Evolutionary conservation across 169 alveolate species (phyloP), one percentile per base, ranked within the genome.

Genomic region (Babesia ovata): DNA sequence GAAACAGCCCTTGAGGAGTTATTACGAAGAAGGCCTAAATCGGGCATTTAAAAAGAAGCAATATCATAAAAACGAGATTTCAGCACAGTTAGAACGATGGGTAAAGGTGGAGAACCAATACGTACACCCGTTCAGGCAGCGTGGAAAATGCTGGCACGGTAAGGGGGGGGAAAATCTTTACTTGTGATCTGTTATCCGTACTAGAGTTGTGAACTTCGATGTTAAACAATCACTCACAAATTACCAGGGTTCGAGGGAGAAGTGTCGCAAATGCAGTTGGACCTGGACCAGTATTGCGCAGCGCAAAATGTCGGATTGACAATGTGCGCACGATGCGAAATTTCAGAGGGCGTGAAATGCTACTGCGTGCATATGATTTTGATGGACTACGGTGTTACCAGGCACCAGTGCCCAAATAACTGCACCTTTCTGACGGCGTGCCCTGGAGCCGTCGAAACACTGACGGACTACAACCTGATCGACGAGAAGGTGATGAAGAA

Each of bases 101-200:
- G 24, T 52, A 2, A 67, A 53, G 44, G 45, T 44, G 24, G 33
- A 17, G 12, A 44, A 67, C 19, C 4, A 52, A 7, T 45, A 33
- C 26, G 44, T 44, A 8, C 26, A 67, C 60, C 76, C 76, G 52
- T 67, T 67, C 66, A 67, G 76, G 58, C n/a, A 28, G 48, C 33
- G 58, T 6, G 65, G 65, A 4, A 54, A 29, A 19, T 67, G 76
- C 42, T 67, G 76, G 76, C 22, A 36, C n/a, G 76, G 76, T 67
- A 54, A 7, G 74, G 2, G 28, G 58, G 39, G 10, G 6, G 39
- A 2, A n/a, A 33, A 33, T 7, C 19, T 49, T 3, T 17, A 49
- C 8, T 16, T n/a, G 1, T 49, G 19, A 16, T 17, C 22, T 49
- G 33, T 22, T 52, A 17, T 24, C 12, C 59, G 33, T 21, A 13